These are phyloP conservation scores for Clavispora santaluciae DNA, from an alignment of 805 yeast genomes.

Conservation along the genomic window DNA sequence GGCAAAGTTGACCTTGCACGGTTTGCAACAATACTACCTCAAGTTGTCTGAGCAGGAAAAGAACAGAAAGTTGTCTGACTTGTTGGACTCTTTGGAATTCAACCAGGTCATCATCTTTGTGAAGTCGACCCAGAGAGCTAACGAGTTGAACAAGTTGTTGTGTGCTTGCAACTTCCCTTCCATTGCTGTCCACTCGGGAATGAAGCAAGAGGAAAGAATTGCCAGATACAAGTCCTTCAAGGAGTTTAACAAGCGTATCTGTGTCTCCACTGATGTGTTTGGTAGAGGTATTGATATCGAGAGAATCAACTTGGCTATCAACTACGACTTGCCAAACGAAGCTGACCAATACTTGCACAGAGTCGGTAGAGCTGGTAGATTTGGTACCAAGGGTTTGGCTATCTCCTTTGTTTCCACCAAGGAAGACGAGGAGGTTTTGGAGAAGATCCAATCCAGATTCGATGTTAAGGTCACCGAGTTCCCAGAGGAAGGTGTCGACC, in stretches of 20 bases:
- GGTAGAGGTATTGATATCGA: slow-evolving; percentile 99
- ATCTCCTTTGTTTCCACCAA: slow-evolving; percentile 81
- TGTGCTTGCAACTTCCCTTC: slow-evolving; percentile 95
- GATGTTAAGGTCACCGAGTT: slow-evolving; percentile 92
- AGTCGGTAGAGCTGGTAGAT: slow-evolving; percentile 99
- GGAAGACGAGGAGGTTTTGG: slow-evolving; percentile 85
- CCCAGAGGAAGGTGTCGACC: slow-evolving; percentile 98
- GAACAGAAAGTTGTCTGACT: slow-evolving; percentile 87
- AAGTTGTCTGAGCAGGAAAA: slow-evolving; percentile 87
- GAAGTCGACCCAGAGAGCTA: slow-evolving; percentile 85
- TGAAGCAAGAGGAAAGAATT: slow-evolving; percentile 97
- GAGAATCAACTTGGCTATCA: slow-evolving; percentile 96
- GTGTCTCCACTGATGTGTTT: slow-evolving; percentile 96
- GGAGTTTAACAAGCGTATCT: slow-evolving; percentile 97
- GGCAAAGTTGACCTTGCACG: slow-evolving; percentile 94
- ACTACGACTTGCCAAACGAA: slow-evolving; percentile 92
- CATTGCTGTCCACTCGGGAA: slow-evolving; percentile 91
- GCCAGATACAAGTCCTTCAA: slow-evolving; percentile 93
- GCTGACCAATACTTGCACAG: slow-evolving; percentile 98
- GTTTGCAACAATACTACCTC: slow-evolving; percentile 93
- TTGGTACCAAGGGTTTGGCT: slow-evolving; percentile 98
- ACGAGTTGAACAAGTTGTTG: slow-evolving; percentile 82
- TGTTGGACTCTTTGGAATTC: slow-evolving; percentile 90
- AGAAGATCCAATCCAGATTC: slow-evolving; percentile 92
- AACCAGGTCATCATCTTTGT: slow-evolving; percentile 98